Evolutionary conservation across 306 rosid genomes (phyloP).

Genomic region (Medicago arabica): DNA sequence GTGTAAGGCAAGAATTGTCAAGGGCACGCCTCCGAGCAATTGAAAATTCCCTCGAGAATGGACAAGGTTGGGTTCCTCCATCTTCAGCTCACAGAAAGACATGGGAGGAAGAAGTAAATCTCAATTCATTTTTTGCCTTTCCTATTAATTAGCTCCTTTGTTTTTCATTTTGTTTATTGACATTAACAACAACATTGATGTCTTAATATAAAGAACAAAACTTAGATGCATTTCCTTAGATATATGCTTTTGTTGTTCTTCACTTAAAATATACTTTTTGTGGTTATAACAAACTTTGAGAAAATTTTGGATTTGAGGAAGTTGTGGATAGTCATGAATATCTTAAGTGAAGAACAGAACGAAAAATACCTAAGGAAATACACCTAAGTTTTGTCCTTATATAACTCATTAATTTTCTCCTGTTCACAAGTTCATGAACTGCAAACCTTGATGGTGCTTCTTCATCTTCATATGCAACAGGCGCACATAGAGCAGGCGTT

Average conservation of each 20-base stretch:
- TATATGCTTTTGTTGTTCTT: no score
- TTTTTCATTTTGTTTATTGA: slow-evolving; percentile 22
- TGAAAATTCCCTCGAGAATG: slow-evolving; percentile 91
- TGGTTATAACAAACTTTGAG: no score
- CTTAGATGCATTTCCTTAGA: no score
- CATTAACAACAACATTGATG: slow-evolving; percentile 26
- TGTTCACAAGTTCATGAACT: slow-evolving; percentile 39
- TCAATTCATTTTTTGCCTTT: slow-evolving; percentile 19
- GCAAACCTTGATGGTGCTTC: slow-evolving; percentile 39
- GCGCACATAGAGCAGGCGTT: slow-evolving; percentile 92
- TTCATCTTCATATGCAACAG: slow-evolving; percentile 59
- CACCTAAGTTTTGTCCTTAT: background rate
- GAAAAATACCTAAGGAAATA: no score
- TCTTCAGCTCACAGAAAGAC: slow-evolving; percentile 94
- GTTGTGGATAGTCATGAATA: no score
- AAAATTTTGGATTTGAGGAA: no score
- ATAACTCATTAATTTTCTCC: slow-evolving; percentile 29
- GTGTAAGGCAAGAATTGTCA: slow-evolving; percentile 88
- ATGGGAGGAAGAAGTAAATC: slow-evolving; percentile 95
- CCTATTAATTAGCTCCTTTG: no score
- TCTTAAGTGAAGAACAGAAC: no score
- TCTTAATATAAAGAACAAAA: background rate
- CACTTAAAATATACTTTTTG: no score
- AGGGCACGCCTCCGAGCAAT: slow-evolving; percentile 92
- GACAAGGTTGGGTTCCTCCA: slow-evolving; percentile 95